Conservation (phyloP, 2,329 filamentous ascomycete genomes). For the Scedosporium boydii region DNA sequence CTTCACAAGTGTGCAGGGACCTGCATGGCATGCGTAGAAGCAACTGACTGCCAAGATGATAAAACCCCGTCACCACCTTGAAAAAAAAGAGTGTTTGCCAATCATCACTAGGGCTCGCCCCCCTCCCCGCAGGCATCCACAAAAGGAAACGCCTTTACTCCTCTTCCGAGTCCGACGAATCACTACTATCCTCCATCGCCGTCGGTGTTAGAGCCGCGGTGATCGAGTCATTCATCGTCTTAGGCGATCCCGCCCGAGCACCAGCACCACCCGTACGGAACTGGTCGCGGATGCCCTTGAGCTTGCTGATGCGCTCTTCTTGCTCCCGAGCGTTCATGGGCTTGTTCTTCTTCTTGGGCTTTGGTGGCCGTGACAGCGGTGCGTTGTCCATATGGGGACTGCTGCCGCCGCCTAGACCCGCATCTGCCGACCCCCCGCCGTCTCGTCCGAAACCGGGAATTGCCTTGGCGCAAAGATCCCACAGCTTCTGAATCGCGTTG, state of each 20-base stretch:
- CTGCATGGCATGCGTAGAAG: too few relatives aligned
- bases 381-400: constrained; percentile 11
- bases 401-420: constrained; percentile 15
- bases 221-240: constrained; percentile 5
- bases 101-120: neutral
- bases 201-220: constrained; percentile 5
- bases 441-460: constrained; percentile 31
- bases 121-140: neutral
- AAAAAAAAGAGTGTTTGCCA: neutral
- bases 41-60: too few relatives aligned
- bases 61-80: too few relatives aligned
- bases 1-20: too few relatives aligned
- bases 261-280: constrained; percentile 8
- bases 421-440: constrained; percentile 13
- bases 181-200: constrained; percentile 13
- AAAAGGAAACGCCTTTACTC: constrained; percentile 21
- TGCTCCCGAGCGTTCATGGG: constrained; percentile 65
- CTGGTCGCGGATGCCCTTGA: constrained; percentile 41
- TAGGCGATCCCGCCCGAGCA: constrained; percentile 8
- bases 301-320: constrained; percentile 52
- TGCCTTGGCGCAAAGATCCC: constrained; percentile 34
- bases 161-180: constrained; percentile 38
- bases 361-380: constrained; percentile 20
- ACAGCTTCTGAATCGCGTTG: constrained; percentile 44
- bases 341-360: constrained; percentile 63